Base-by-base conservation (phyloP, 1,139 yeast species). In the Geotrichum cucujoidarum region DNA sequence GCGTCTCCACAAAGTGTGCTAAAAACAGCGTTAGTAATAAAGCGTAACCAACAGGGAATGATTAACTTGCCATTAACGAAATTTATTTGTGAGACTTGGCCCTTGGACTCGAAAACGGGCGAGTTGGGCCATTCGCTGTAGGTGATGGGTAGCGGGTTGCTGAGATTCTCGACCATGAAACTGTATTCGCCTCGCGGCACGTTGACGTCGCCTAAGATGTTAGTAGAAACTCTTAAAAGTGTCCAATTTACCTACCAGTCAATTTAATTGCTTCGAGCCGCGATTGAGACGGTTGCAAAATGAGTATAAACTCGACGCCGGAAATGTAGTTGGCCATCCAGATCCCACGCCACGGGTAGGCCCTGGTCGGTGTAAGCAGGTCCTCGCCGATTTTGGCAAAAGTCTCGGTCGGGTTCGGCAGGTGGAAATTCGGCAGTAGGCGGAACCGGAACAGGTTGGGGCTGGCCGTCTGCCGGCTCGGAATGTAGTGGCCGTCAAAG, bases 121-220 rank as follows among this genome's bases (percentile, higher is more conserved):
- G 57, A 54, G 11, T 55, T 53, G 6, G 60, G 58, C 62, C 60
- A 59, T 42, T 55, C 60, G 5, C 52, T 49, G 36, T 57, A 59
- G 14, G 52, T 42, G 7, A 40, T 50, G n/a, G 61, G 55, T 22
- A 51, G 47, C 10, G 53, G 36, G 29, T 54, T 52, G 10, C 44
- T 44, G 22, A 60, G 47, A 44, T 63, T 57, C 11, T 56, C 62
- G 13, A 60, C 60, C 29, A 53, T 45, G 43, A 64, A 63, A 21
- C 57, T 47, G 32, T 51, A 38, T 42, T 63, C 66, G 3, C 66
- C 67, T 11, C 67, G 53, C 10, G 66, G 66, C 3, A 64, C 58
- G 34, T 52, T 52, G 5, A 57, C 57, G 40, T 60, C 63, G 1
- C 67, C 62, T 36, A 22, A 11, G 21, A 25, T 17, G 36, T 17